Conservation (phyloP, 2,329 filamentous ascomycete species). For the Aspergillus hortae region DNA sequence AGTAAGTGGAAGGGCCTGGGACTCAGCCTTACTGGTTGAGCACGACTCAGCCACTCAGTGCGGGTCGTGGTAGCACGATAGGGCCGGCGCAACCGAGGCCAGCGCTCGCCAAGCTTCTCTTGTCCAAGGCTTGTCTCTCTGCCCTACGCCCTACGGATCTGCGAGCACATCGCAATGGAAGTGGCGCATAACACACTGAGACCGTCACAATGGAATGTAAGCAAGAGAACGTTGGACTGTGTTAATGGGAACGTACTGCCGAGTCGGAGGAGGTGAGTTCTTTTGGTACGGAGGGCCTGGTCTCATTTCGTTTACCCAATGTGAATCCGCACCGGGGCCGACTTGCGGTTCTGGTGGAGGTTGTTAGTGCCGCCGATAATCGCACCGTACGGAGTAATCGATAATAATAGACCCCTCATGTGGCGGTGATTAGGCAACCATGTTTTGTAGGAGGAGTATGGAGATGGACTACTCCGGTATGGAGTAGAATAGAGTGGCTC, state of each 20-base stretch:
- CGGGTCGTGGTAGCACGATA: not conserved
- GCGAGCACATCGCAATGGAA: not conserved
- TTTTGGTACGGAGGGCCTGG: not conserved
- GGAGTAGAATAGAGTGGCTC: not conserved
- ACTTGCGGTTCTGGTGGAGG: not conserved
- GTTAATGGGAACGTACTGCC: too few species aligned
- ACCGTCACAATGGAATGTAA: too few species aligned
- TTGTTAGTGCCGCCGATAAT: not conserved
- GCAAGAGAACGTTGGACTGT: too few species aligned
- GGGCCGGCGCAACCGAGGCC: conserved; percentile 5
- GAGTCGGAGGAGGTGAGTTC: not conserved
- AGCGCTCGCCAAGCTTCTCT: conserved; percentile 21
- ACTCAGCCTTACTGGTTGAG: conserved; percentile 3
- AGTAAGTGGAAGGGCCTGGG: not conserved
- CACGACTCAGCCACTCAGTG: not conserved
- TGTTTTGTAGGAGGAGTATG: not conserved
- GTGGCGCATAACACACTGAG: not conserved
- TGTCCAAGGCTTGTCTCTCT: conserved; percentile 22
- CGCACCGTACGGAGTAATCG: not conserved
- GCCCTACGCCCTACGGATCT: conserved; percentile 17
- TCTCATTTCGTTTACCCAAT: conserved; percentile 7
- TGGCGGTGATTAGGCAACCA: conserved; percentile 7
- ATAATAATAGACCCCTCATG: not conserved
- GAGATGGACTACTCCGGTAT: not conserved
- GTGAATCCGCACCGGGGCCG: not conserved